Base-by-base conservation (phyloP, 805 yeast species). In the Lachancea nothofagi region DNA sequence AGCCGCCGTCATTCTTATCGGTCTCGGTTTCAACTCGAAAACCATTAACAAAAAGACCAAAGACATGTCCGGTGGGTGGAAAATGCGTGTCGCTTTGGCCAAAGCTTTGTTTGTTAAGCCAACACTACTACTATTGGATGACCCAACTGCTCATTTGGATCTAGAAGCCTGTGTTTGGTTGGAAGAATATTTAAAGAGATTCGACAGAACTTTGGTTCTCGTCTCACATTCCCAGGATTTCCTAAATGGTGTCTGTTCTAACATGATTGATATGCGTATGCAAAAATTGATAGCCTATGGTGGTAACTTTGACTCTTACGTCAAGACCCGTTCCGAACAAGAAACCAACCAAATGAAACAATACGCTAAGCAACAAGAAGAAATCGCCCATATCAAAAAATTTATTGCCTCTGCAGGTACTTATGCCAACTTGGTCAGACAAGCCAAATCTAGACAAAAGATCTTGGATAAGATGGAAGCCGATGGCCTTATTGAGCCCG, bases 21-120 rank as follows among this genome's bases (percentile, higher is more conserved):
- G 98, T 89, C 77, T 93, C 65, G 98, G 98, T 58, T 93, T 93
- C 80, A 85, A 84, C 68, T 59, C 83, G 42, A 67, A 69, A 51
- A 90, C 97, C 42, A 90, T 93, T 59, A 74, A 76, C 62, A 93
- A 93, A 77, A 83, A 81, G 70, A 93, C 98, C 58, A 89, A 87
- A 69, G 97, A 93, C 62, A 93, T 93, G 98, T 87, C 97, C 61
- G 98, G 98, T 78, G 98, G 98, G 65, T 93, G 98, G 98, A 88
- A 88, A 74, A 93, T 93, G 98, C 87, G 98, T 72, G 98, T 93
- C 47, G 97, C 98, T 32, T 74, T 93, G 47, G 96, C 96, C 45
- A 93, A 93, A 70, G 98, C 98, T 22, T 75, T 93, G 55, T 93
- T 93, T 73, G 97, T 93, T 52, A 90, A 93, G 74, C 98, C 98